phyloP scores from a whole-genome alignment of 1,139 yeast genomes.

The Saccharomycopsis phalli region DNA sequence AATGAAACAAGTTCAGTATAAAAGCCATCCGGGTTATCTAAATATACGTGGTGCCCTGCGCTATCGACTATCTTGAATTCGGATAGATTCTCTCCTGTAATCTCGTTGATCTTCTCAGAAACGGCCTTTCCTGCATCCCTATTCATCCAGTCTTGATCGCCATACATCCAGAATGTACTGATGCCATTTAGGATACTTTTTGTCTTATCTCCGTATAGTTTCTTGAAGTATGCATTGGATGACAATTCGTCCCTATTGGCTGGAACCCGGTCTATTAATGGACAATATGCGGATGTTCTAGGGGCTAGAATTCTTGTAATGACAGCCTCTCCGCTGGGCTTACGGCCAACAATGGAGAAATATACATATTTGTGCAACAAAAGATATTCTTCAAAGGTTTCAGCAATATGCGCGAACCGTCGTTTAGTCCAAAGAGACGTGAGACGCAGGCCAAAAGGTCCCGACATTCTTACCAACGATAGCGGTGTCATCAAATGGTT shows the following conservation, averaged over 20 bases:
- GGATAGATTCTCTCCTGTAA: conserved; percentile 20
- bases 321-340: conserved; percentile 72
- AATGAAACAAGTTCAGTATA: too few species aligned
- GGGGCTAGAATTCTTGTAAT: conserved; percentile 62
- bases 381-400: conserved; percentile 29
- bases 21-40: conserved; percentile 39
- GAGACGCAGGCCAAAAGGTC: conserved; percentile 57
- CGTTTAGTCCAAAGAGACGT: conserved; percentile 70
- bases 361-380: conserved; percentile 57
- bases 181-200: conserved; percentile 3
- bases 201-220: conserved; percentile 1
- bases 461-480: conserved; percentile 50
- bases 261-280: conserved; percentile 44
- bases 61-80: conserved; percentile 26
- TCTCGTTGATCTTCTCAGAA: conserved; percentile 27
- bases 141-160: conserved; percentile 46
- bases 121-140: conserved; percentile 38
- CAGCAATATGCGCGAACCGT: conserved; percentile 44
- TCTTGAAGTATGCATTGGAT: not conserved
- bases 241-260: conserved; percentile 4
- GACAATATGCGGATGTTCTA: conserved; percentile 64
- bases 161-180: conserved; percentile 32
- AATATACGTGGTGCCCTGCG: conserved; percentile 39
- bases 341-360: conserved; percentile 55
- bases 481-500: conserved; percentile 52